Evolutionary conservation across 2,329 filamentous ascomycete genomes (phyloP).

Genomic region (Zasmidium angulare): DNA sequence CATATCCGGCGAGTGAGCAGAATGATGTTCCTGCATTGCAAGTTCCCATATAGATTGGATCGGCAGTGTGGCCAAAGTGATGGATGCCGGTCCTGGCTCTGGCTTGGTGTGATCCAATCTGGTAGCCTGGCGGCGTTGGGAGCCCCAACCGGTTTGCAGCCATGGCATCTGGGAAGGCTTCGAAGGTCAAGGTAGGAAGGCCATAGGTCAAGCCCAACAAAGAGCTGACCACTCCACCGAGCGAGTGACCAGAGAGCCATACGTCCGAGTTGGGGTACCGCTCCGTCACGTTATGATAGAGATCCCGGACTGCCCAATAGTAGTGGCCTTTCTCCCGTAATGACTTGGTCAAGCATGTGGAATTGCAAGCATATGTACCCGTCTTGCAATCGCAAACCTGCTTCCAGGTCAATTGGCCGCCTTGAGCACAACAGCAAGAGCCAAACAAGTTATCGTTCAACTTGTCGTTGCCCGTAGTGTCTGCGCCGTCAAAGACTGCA

Average conservation of each 20-base stretch:
- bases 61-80: constrained; percentile 93
- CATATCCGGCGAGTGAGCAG: constrained; percentile 90
- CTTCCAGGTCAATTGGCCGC: constrained; percentile 84
- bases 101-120: constrained; percentile 67
- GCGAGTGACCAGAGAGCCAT: constrained; percentile 89
- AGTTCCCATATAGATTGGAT: constrained; percentile 89
- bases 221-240: constrained; percentile 87
- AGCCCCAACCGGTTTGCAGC: constrained; percentile 82
- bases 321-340: constrained; percentile 83
- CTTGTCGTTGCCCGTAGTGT: constrained; percentile 96
- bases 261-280: constrained; percentile 81
- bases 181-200: constrained; percentile 85
- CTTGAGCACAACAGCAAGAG: constrained; percentile 94
- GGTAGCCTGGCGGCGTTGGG: constrained; percentile 75
- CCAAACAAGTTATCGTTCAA: constrained; percentile 97
- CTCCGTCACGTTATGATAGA: constrained; percentile 89
- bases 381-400: constrained; percentile 93
- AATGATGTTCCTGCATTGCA: constrained; percentile 88
- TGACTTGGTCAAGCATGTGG: constrained; percentile 77
- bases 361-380: constrained; percentile 84
- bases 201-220: constrained; percentile 89
- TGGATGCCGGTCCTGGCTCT: constrained; percentile 73
- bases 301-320: constrained; percentile 82
- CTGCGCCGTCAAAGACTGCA: constrained; percentile 93
- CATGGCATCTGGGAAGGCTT: constrained; percentile 88